Conservation (phyloP, 2,329 filamentous ascomycete genomes). For the Xylaria sp. region DNA sequence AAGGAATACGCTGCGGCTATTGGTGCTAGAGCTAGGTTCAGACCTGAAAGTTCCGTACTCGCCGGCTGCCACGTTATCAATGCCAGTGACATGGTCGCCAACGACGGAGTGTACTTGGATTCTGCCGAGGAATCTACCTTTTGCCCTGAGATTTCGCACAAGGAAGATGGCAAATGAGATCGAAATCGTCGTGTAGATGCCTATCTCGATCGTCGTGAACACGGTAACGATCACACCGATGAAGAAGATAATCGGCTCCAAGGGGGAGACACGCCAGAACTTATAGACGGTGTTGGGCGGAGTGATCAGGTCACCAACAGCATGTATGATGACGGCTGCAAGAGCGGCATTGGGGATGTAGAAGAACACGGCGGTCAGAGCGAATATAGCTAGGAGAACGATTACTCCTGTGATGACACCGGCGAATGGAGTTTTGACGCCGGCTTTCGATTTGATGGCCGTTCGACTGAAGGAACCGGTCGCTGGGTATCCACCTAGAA, state of each 20-base stretch:
- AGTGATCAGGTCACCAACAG: slow-evolving; percentile 91
- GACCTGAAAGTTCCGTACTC: slow-evolving; percentile 69
- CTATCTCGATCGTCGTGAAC: slow-evolving; percentile 89
- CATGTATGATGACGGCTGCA: slow-evolving; percentile 93
- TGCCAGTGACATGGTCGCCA: slow-evolving; percentile 77
- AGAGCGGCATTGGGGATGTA: slow-evolving; percentile 88
- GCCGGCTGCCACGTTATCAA: slow-evolving; percentile 62
- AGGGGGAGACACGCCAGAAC: slow-evolving; percentile 92
- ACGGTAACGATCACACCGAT: slow-evolving; percentile 90
- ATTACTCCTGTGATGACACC: slow-evolving; percentile 88
- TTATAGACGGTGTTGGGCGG: slow-evolving; percentile 91
- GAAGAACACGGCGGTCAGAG: slow-evolving; percentile 87
- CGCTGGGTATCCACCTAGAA: slow-evolving; percentile 89
- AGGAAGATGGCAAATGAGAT: slow-evolving; percentile 82
- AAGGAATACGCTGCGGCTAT: slow-evolving; percentile 81
- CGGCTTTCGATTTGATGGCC: slow-evolving; percentile 96
- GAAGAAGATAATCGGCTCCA: slow-evolving; percentile 94
- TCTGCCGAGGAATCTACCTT: slow-evolving; percentile 84
- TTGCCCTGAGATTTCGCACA: slow-evolving; percentile 84
- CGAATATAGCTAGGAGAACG: slow-evolving; percentile 90
- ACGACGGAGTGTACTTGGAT: slow-evolving; percentile 87
- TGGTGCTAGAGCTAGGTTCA: slow-evolving; percentile 44
- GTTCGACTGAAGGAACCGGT: slow-evolving; percentile 97
- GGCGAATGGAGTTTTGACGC: slow-evolving; percentile 89
- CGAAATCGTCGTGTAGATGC: slow-evolving; percentile 87